Conservation (phyloP, 2,329 filamentous ascomycete genomes). For the Diaporthe longicolla region DNA sequence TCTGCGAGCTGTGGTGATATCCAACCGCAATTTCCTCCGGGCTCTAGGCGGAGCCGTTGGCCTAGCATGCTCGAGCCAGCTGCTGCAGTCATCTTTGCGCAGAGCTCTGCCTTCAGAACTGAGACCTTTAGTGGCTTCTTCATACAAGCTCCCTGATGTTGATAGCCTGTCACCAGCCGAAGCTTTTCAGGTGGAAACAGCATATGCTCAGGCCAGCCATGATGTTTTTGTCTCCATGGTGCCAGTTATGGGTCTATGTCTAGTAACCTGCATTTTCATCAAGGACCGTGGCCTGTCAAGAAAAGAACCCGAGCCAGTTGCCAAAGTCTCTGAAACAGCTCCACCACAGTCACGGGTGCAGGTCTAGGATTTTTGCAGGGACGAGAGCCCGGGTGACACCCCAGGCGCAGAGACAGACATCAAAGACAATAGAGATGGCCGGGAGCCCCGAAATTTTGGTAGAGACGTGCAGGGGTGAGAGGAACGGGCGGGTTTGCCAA, state of each 20-base stretch:
- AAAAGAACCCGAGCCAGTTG: background rate
- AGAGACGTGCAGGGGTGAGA: background rate
- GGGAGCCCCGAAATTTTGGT: background rate
- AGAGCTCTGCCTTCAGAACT: conserved; percentile 5
- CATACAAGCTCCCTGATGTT: conserved; percentile 12
- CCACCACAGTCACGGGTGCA: background rate
- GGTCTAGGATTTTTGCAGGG: background rate
- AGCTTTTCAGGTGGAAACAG: background rate
- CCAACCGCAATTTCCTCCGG: conserved; percentile 56
- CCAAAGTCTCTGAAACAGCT: background rate
- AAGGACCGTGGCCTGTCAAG: conserved; percentile 17
- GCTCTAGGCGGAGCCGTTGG: conserved; percentile 55
- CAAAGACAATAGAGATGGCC: background rate
- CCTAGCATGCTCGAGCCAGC: conserved; percentile 43
- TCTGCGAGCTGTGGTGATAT: conserved; percentile 56
- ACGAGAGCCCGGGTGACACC: background rate
- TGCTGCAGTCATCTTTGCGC: conserved; percentile 29
- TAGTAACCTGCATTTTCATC: conserved; percentile 23
- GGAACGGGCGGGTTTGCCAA: too few relatives aligned
- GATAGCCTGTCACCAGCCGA: background rate
- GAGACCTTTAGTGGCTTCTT: background rate
- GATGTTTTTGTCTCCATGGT: conserved; percentile 29
- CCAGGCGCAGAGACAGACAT: background rate
- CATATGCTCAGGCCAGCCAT: conserved; percentile 23
- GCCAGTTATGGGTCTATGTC: conserved; percentile 12